A percentile compares a stretch with the other conserved stretches of the same genome.
These are phyloP conservation scores for Candida lessepsii DNA, from an alignment of 805 yeast genomes.

Conservation along the genomic window DNA sequence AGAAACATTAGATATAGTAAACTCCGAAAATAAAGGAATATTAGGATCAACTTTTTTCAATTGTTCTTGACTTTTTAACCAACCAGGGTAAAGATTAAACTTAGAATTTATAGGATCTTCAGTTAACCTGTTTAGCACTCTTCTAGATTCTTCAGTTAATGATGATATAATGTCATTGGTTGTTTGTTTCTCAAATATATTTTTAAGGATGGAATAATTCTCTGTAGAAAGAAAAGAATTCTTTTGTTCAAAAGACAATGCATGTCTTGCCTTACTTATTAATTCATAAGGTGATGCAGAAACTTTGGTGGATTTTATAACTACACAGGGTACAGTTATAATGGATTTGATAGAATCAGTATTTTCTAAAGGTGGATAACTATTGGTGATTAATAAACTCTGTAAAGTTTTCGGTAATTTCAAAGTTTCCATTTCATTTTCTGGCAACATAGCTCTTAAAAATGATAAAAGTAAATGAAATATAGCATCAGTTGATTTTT, in stretches of 20 bases:
- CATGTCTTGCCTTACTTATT: conserved; percentile 45
- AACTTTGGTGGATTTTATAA: conserved; percentile 51
- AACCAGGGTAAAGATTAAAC: conserved; percentile 40
- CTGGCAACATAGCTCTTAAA: conserved; percentile 73
- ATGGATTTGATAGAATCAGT: conserved; percentile 34
- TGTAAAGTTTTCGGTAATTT: conserved; percentile 68
- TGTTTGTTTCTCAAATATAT: conserved; percentile 60
- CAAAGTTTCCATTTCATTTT: conserved; percentile 54
- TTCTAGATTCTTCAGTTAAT: conserved; percentile 70
- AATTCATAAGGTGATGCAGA: conserved; percentile 56
- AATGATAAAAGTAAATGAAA: conserved; percentile 78
- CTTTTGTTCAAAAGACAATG: conserved; percentile 67
- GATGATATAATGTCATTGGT: conserved; percentile 56
- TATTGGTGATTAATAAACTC: conserved; percentile 57
- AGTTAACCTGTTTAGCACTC: conserved; percentile 46
- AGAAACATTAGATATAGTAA: conserved; percentile 55
- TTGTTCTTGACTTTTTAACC: conserved; percentile 22
- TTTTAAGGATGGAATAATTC: conserved; percentile 71
- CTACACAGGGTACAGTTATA: conserved; percentile 61
- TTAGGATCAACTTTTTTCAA: conserved; percentile 19
- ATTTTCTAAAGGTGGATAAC: conserved; percentile 69
- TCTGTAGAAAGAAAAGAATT: conserved; percentile 71
- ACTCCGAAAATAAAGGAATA: conserved; percentile 39
- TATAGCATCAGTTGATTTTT: conserved; percentile 80
- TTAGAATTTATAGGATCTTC: conserved; percentile 36